Evolutionary conservation across 192 early-diverging fungal genomes (phyloP).

Genomic region (Dispira simplex): DNA sequence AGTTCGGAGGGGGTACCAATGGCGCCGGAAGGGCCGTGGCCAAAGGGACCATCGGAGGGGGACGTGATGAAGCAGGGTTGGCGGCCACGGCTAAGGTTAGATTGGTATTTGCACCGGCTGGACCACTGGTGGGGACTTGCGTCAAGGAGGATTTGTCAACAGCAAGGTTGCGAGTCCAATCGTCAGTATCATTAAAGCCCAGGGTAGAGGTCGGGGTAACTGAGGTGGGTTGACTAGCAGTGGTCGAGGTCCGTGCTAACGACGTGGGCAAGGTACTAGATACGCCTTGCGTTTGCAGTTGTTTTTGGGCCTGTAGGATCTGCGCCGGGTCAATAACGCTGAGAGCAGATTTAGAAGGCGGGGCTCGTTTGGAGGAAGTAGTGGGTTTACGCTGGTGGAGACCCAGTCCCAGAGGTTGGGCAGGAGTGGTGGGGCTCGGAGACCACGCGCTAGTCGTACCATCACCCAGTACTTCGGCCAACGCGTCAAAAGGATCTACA

Average conservation of each 20-base stretch:
- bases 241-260: not conserved
- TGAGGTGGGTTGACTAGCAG: not conserved
- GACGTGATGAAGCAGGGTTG: not conserved
- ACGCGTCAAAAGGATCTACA: slow-evolving; percentile 12
- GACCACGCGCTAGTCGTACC: not conserved
- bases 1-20: slow-evolving; percentile 6
- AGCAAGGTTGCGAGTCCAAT: not conserved
- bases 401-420: slow-evolving; percentile 24
- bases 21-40: slow-evolving; percentile 1
- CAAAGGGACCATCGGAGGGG: not conserved
- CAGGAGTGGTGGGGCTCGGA: not conserved
- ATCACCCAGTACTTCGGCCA: not conserved
- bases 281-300: slow-evolving; percentile 7
- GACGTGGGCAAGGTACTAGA: not conserved
- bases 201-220: no score
- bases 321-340: slow-evolving; percentile 26
- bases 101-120: not conserved
- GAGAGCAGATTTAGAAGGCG: slow-evolving; percentile 13
- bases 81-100: not conserved
- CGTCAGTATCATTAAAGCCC: not conserved
- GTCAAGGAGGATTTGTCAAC: not conserved
- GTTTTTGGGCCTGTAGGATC: slow-evolving; percentile 25
- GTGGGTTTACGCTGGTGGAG: slow-evolving; percentile 18
- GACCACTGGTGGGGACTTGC: not conserved
- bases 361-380: not conserved